Evolutionary conservation across 371 early-diverging fungal genomes (phyloP).

Genomic region (Cokeromyces recurvatus): DNA sequence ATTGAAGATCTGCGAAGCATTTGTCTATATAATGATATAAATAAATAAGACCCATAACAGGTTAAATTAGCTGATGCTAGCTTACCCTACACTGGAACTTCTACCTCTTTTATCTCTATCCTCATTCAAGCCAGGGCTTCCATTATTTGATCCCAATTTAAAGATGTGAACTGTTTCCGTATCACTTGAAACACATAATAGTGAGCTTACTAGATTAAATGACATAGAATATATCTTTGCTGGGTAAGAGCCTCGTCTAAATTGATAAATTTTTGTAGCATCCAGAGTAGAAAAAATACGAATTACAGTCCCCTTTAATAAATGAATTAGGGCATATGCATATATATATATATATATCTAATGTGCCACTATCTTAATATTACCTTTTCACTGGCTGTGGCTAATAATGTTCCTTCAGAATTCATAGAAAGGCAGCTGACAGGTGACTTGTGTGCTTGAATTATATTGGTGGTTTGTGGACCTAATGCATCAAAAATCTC

Average conservation of each 20-base stretch:
- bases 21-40: slow-evolving; percentile 27
- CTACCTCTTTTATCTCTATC: slow-evolving; percentile 14
- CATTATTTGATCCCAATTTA: slow-evolving; percentile 46
- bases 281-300: slow-evolving; percentile 89
- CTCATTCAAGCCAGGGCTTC: slow-evolving; percentile 1
- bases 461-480: slow-evolving; percentile 60
- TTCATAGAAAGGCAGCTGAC: slow-evolving; percentile 82
- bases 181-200: slow-evolving; percentile 87
- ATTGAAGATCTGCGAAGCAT: slow-evolving; percentile 57
- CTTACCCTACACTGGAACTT: slow-evolving; percentile 31
- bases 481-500: slow-evolving; percentile 87
- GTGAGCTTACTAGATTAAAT: slow-evolving; percentile 77
- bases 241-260: slow-evolving; percentile 91
- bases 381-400: slow-evolving; percentile 94
- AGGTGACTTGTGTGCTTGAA: slow-evolving; percentile 91
- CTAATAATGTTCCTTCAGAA: slow-evolving; percentile 87
- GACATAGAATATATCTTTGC: slow-evolving; percentile 88
- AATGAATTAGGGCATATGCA: too few species aligned
- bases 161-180: slow-evolving; percentile 98
- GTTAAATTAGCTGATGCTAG: too few species aligned
- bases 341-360: too few species aligned
- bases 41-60: too few species aligned
- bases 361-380: too few species aligned
- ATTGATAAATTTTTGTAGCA: slow-evolving; percentile 88
- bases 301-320: slow-evolving; percentile 86